These are phyloP conservation scores for Sordaria brevicollis DNA, from an alignment of 495 filamentous ascomycete species.

Conservation along the genomic window DNA sequence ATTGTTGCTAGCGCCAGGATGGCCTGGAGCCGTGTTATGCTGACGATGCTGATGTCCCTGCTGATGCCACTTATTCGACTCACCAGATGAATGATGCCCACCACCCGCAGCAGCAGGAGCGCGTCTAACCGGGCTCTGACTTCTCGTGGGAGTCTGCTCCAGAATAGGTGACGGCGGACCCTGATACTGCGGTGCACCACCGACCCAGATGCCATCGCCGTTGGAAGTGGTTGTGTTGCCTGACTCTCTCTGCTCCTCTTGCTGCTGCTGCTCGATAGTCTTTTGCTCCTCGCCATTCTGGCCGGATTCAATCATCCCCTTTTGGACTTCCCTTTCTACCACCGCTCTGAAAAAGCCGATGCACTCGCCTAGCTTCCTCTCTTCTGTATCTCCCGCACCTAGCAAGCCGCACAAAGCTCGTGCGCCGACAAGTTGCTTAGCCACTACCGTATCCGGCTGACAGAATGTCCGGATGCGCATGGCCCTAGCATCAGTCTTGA, in stretches of 20 bases:
- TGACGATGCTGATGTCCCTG: neutral
- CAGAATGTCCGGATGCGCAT: conserved; percentile 34
- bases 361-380: conserved; percentile 27
- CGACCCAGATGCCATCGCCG: neutral
- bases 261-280: neutral
- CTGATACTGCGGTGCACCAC: neutral
- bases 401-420: conserved; percentile 29
- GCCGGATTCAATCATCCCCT: neutral
- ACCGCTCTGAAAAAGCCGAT: conserved; percentile 26
- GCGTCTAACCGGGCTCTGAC: neutral
- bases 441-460: conserved; percentile 37
- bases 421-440: conserved; percentile 34
- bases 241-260: neutral
- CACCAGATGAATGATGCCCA: neutral
- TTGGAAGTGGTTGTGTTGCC: neutral
- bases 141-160: too few species aligned
- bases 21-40: neutral
- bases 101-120: too few species aligned
- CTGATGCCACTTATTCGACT: neutral
- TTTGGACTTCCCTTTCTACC: conserved; percentile 19
- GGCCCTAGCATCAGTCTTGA: conserved; percentile 27
- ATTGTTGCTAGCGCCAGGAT: neutral
- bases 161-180: neutral
- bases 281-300: neutral
- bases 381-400: conserved; percentile 18